Base-by-base conservation (phyloP, 225 moss, liverwort and hornwort genomes). In the Rhytidiadelphus loreus region DNA sequence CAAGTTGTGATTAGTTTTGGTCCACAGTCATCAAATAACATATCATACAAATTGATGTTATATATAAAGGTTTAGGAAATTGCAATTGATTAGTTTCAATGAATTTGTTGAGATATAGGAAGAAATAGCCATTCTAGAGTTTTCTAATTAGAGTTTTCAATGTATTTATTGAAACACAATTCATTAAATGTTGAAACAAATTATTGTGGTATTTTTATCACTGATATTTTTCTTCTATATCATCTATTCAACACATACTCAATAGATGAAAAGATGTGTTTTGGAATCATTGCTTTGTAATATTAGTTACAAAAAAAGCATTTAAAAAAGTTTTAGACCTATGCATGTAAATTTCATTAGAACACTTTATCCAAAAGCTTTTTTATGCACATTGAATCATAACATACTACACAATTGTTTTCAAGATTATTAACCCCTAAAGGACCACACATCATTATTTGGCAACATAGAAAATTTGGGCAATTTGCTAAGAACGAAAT, bases 21-120 rank as follows among this genome's bases (percentile, higher is more conserved):
- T 53, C 9, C 0, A 53, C 0, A 53, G 1, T 77, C 15, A 37
- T 53, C 23, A 53, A 77, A 37, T 53, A 53, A 3, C 0, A 37
- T 9, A 53, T 37, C 8, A 77, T 35, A 35, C 8, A 14, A 76
- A 53, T 23, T 6, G 5, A 22, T 76, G 1, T 22, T 8, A 32
- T 35, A 33, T 35, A 3, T 32, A 0, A 22, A 35, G 2, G 35
- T 0, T 8, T 35, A 0, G 0, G 0, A 1, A 35, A 22, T 35
- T 22, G 3, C 3, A 35, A 13, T 33, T 52, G 8, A 22, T 76
- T 76, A 8, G 8, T 33, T 50, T 52, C 76, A 52, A 52, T 33
- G 52, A 52, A 52, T 52, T 33, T 21, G 5, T 21, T 75, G 33
- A 75, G 52, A 0, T 75, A 13, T 13, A 50, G 75, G 2, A 2